Base-by-base conservation (phyloP, 2,329 filamentous ascomycete genomes). In the Elsinoe necatrix region DNA sequence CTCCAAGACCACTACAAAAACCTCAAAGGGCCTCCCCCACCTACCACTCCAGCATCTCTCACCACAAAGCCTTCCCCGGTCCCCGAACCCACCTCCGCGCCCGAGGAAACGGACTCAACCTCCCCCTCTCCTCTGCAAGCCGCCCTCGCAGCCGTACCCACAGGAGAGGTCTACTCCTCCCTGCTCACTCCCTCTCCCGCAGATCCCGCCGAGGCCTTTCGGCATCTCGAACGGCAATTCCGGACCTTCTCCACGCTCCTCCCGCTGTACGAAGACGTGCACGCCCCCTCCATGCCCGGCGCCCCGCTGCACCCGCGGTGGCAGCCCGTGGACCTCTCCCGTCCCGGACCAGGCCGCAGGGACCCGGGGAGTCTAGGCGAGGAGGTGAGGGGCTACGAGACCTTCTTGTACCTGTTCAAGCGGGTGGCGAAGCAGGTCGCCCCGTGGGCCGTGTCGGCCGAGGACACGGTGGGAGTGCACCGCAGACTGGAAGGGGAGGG, bases 271-370 rank as follows among this genome's bases (percentile, higher is more conserved):
- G 29, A 23, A 29, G 16, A 16, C 31, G 31, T 52, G 12, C 48
- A 52, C 20, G 12, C 16, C 16, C 21, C 48, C n/a, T 7, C 48
- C 3, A 9, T 23, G 3, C 29, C 48, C 16, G 12, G 16, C 14
- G 45, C 25, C 23, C 48, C 48, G 25, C 48, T 52, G 4, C 48
- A 52, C 31, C 48, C 48, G 3, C 48, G 48, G 14, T 25, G 25
- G 16, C 6, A 20, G n/a, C 31, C 18, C 31, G 2, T 14, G 9
- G 12, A 39, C 25, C 11, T 31, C 27, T 31, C 45, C 8, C 27
- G n/a, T 16, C 20, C 48, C 11, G 11, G 16, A 7, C 29, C 20
- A 9, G 27, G 27, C 4, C 37, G 21, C 4, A 12, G 31, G 2
- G 29, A 52, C 12, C 48, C 48, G 3, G 34, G 39, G 14, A 18